These are phyloP conservation scores for Ramaria sp. DNA, from an alignment of 768 basidiomycete species.

Conservation along the genomic window DNA sequence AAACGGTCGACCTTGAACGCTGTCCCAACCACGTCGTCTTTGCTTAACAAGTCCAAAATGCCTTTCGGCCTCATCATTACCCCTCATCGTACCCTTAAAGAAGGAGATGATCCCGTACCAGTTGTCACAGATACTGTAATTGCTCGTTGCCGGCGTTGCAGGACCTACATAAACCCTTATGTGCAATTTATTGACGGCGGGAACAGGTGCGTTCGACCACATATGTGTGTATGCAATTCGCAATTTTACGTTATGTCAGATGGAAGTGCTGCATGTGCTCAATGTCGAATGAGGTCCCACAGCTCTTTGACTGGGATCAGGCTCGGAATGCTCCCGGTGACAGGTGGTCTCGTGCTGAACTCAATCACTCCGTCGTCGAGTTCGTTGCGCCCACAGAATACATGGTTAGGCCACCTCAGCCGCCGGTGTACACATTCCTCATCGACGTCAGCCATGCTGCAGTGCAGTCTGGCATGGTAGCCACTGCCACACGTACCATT, in stretches of 20 bases:
- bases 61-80: slow-evolving; percentile 85
- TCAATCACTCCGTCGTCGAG: slow-evolving; percentile 91
- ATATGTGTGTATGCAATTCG: background rate
- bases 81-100: slow-evolving; percentile 79
- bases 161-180: slow-evolving; percentile 96
- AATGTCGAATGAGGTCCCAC: slow-evolving; percentile 96
- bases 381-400: slow-evolving; percentile 98
- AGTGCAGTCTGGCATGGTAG: slow-evolving; percentile 93
- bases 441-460: slow-evolving; percentile 93
- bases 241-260: slow-evolving; percentile 23
- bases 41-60: slow-evolving; percentile 82
- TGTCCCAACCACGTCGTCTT: slow-evolving; percentile 82
- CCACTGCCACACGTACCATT: slow-evolving; percentile 93
- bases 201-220: slow-evolving; percentile 48
- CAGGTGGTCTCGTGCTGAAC: slow-evolving; percentile 86
- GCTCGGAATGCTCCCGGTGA: slow-evolving; percentile 88
- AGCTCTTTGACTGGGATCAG: slow-evolving; percentile 98
- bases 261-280: slow-evolving; percentile 99
- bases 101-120: slow-evolving; percentile 78
- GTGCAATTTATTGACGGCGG: slow-evolving; percentile 98
- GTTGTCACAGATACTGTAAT: slow-evolving; percentile 89
- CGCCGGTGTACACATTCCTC: slow-evolving; percentile 93
- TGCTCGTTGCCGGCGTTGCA: slow-evolving; percentile 89
- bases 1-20: slow-evolving; percentile 86
- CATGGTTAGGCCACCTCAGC: slow-evolving; percentile 98